A percentile compares a stretch with the other conserved stretches of the same genome.
Conservation (phyloP, 2,329 filamentous ascomycete genomes). For the Sporothrix protearum region DNA sequence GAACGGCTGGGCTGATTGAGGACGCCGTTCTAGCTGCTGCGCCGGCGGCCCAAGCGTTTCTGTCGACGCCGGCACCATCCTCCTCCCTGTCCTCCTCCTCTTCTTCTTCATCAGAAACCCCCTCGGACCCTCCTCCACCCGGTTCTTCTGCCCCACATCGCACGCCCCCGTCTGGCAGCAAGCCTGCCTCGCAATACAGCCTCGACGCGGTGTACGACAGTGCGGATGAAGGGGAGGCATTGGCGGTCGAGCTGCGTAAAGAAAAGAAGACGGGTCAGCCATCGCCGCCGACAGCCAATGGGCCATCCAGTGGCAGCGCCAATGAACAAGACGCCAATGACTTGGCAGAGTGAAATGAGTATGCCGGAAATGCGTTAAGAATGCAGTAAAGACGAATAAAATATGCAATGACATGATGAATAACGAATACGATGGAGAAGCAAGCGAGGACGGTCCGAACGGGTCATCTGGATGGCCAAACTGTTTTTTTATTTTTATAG, state of each 20-base stretch:
- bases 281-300: background rate
- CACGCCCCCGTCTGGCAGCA: background rate
- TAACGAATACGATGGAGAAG: background rate
- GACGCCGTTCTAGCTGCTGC: background rate
- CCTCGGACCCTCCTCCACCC: background rate
- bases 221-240: background rate
- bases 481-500: background rate
- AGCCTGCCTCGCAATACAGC: background rate
- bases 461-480: background rate
- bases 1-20: background rate
- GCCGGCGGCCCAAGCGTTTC: background rate
- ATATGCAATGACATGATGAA: background rate
- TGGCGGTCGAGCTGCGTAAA: background rate
- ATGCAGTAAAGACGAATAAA: slow-evolving; percentile 28
- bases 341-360: background rate
- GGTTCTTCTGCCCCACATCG: background rate
- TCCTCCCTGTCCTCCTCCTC: background rate
- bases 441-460: background rate
- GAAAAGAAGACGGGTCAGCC: background rate
- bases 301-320: background rate
- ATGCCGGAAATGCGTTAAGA: background rate
- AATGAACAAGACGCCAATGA: background rate
- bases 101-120: background rate
- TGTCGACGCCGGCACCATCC: background rate
- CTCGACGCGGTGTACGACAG: slow-evolving; percentile 1